Evolutionary conservation across 2,329 filamentous ascomycete species (phyloP).

Genomic region (Blumeriella jaapii): DNA sequence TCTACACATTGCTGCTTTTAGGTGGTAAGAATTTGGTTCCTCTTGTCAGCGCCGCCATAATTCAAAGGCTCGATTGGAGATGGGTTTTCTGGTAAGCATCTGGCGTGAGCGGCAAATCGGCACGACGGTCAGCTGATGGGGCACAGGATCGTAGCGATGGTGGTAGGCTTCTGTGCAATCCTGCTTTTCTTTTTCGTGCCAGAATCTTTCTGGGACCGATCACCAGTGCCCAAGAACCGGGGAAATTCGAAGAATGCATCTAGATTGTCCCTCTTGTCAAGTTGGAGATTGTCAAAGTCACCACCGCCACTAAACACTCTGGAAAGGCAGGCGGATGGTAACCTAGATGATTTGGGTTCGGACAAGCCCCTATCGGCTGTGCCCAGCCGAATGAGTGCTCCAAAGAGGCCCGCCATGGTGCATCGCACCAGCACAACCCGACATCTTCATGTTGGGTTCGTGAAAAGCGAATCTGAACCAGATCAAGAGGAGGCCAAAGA

Average conservation of each 20-base stretch:
- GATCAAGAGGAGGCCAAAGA: neutral
- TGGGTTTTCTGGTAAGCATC: constrained; percentile 72
- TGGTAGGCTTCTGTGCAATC: constrained; percentile 58
- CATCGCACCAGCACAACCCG: constrained; percentile 7
- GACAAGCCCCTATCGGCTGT: neutral
- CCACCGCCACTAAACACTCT: no score
- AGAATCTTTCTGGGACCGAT: constrained; percentile 91
- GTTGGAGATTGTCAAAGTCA: constrained; percentile 5
- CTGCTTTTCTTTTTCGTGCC: constrained; percentile 85
- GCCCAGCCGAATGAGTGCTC: neutral
- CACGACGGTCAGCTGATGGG: constrained; percentile 16
- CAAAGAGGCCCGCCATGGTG: constrained; percentile 6
- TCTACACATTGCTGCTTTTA: constrained; percentile 80
- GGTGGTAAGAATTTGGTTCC: constrained; percentile 88
- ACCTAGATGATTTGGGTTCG: neutral
- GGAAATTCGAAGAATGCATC: constrained; percentile 8
- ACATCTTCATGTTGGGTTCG: constrained; percentile 46
- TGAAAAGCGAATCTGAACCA: constrained; percentile 23
- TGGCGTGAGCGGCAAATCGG: neutral
- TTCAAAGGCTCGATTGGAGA: constrained; percentile 67
- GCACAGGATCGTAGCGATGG: constrained; percentile 64
- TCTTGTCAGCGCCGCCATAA: constrained; percentile 74
- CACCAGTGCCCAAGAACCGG: constrained; percentile 37
- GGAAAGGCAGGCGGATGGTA: constrained; percentile 2
- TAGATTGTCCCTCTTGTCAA: constrained; percentile 13